Conservation (phyloP, 352 stramenopile species). For the Halophytophthora batemanensis region DNA sequence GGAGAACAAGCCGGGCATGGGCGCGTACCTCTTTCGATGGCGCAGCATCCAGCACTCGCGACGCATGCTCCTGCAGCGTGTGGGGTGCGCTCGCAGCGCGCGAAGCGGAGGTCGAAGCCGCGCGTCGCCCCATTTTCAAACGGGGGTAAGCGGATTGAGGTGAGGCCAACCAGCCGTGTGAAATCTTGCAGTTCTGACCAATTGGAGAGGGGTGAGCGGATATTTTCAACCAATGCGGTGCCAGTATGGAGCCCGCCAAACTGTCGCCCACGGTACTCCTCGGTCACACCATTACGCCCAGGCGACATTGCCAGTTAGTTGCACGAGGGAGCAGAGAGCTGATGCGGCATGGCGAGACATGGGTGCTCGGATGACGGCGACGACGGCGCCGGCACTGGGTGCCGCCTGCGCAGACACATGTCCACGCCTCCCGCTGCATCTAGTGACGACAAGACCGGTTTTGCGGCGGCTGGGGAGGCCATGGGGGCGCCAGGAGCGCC, state of each 20-base stretch:
- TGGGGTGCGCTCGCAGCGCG: conserved; percentile 4
- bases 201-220: too few species aligned
- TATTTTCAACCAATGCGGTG: too few species aligned
- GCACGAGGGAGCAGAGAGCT: background rate
- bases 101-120: conserved; percentile 2
- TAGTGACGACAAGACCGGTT: background rate
- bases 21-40: conserved; percentile 29
- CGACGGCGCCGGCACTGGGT: conserved; percentile 1
- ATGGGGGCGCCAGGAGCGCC: background rate
- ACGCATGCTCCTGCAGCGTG: conserved; percentile 6
- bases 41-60: conserved; percentile 9
- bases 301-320: too few species aligned
- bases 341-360: conserved; percentile 5
- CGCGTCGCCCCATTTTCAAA: conserved; percentile 21
- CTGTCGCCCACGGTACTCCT: too few species aligned
- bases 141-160: too few species aligned
- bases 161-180: too few species aligned
- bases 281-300: too few species aligned
- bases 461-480: background rate
- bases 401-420: conserved; percentile 9
- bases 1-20: background rate
- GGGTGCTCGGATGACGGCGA: conserved; percentile 5
- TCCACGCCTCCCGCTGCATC: conserved; percentile 2
- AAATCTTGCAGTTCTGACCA: too few species aligned
- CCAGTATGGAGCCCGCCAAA: too few species aligned